Base-by-base conservation (phyloP, 1,139 yeast species). In the Suhomyces bribrorum region DNA sequence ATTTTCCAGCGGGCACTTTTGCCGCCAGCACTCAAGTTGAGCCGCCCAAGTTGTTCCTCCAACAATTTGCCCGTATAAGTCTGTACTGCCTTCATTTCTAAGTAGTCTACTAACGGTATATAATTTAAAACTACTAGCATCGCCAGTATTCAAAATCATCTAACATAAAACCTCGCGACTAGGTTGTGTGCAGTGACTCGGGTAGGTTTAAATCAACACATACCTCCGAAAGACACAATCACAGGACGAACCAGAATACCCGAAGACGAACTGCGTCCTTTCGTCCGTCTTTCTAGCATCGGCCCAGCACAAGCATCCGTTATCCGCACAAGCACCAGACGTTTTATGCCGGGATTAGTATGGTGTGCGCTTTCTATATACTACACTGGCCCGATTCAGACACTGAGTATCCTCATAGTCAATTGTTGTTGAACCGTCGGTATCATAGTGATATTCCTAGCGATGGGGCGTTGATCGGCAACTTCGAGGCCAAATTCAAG, bases 311-410 rank as follows among this genome's bases (percentile, higher is more conserved):
- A n/a, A n/a, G n/a, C n/a, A n/a, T n/a, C n/a, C n/a, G n/a, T n/a
- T n/a, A n/a, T n/a, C n/a, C n/a, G n/a, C n/a, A n/a, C n/a, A n/a
- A n/a, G n/a, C n/a, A n/a, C n/a, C n/a, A n/a, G n/a, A n/a, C n/a
- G n/a, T n/a, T n/a, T n/a, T n/a, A n/a, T n/a, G n/a, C n/a, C n/a
- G n/a, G n/a, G n/a, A n/a, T n/a, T n/a, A 40, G 36, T 13, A 69
- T 70, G 75, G 68, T 67, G 23, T 61, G 72, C 7, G 72, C 70
- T 5, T 47, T 69, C 14, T 69, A 64, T 44, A 58, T 70, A 20
- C 57, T 69, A 34, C 62, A 62, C 47, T 56, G 69, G 56, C 68
- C 71, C 6, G 64, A 61, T 28, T 39, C 53, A 23, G 59, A 59
- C 13, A 46, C 52, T 23, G 62, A 57, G 33, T 59, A 50, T 41